These are phyloP conservation scores for Phytophthora melonis DNA, from an alignment of 352 stramenopile genomes.

Conservation along the genomic window DNA sequence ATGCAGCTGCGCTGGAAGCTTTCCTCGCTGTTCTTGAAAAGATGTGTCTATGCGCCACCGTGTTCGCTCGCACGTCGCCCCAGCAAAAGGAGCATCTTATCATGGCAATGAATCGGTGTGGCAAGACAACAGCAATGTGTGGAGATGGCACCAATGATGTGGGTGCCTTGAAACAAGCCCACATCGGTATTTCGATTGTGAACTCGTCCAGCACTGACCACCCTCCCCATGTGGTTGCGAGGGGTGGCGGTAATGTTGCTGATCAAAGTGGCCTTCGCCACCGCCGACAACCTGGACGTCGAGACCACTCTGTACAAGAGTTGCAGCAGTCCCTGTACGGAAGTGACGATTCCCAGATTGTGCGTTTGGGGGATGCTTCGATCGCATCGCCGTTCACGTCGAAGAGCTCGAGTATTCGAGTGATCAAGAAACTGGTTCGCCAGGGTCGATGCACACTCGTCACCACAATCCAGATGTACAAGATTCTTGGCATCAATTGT, in stretches of 20 bases:
- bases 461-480: constrained; percentile 99
- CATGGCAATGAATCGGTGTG: constrained; percentile 93
- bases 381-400: constrained; percentile 99
- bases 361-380: constrained; percentile 98
- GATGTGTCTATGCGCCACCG: constrained; percentile 75
- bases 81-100: constrained; percentile 98
- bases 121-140: constrained; percentile 97
- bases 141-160: constrained; percentile 99
- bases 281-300: constrained; percentile 71
- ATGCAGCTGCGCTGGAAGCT: constrained; percentile 53
- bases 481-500: constrained; percentile 99
- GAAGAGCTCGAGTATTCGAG: constrained; percentile 91
- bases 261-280: constrained; percentile 52
- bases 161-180: constrained; percentile 94
- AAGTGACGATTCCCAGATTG: constrained; percentile 92
- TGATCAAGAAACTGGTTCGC: constrained; percentile 96
- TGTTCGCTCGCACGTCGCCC: constrained; percentile 98
- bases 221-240: constrained; percentile 35
- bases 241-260: constrained; percentile 62
- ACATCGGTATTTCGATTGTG: constrained; percentile 88
- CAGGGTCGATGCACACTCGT: constrained; percentile 99
- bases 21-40: constrained; percentile 79
- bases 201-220: constrained; percentile 81
- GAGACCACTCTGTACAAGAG: constrained; percentile 52
- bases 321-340: constrained; percentile 83